Conservation (phyloP, 2,329 filamentous ascomycete species). For the Leptographium galeiforme region DNA sequence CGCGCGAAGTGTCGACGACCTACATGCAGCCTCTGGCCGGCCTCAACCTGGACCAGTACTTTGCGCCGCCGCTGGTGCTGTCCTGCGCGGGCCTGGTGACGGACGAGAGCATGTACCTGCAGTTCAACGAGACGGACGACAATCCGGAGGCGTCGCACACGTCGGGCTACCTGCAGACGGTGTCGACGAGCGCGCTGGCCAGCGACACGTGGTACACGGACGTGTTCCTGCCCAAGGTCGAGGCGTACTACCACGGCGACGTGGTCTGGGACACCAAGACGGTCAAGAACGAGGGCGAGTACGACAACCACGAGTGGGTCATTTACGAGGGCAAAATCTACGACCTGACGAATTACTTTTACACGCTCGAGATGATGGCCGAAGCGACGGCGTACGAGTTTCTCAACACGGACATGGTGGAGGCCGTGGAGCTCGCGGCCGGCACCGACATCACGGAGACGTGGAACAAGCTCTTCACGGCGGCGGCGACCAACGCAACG, state of each 20-base stretch:
- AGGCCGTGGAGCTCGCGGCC: constrained; percentile 59
- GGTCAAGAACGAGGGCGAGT: constrained; percentile 51
- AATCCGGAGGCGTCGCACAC: constrained; percentile 49
- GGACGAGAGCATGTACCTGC: constrained; percentile 40
- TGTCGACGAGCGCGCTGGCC: constrained; percentile 43
- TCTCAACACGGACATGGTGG: constrained; percentile 53
- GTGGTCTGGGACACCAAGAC: constrained; percentile 54
- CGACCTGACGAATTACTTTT: constrained; percentile 84
- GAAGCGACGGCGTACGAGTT: constrained; percentile 50
- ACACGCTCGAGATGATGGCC: constrained; percentile 51
- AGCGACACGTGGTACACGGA: constrained; percentile 64
- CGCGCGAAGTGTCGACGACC: constrained; percentile 39
- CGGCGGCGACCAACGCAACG: constrained; percentile 41
- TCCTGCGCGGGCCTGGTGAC: constrained; percentile 64
- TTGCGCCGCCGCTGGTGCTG: constrained; percentile 60
- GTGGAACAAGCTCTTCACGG: constrained; percentile 42
- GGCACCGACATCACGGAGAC: constrained; percentile 63
- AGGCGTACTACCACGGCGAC: constrained; percentile 76
- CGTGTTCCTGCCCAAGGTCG: constrained; percentile 64
- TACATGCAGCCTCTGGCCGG: constrained; percentile 72
- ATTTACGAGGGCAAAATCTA: constrained; percentile 66
- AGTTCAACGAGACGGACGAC: constrained; percentile 50
- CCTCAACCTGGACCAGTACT: constrained; percentile 70
- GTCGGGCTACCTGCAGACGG: constrained; percentile 48
- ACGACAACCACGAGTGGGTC: constrained; percentile 63